Base-by-base conservation (phyloP, 805 yeast genomes). In the Candida vartiovaarae region DNA sequence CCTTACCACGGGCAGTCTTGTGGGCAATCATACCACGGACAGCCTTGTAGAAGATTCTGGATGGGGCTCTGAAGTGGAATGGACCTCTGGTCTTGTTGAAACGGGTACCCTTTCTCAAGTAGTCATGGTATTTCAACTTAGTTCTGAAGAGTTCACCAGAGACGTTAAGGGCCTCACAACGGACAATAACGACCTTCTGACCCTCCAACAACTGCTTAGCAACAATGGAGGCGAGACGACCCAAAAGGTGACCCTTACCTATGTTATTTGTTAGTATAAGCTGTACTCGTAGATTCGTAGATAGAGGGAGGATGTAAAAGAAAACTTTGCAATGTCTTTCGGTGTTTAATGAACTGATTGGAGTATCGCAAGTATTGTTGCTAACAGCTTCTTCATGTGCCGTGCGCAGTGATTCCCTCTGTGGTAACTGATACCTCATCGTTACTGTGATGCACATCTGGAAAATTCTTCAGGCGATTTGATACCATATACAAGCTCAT, bases 1-100 rank as follows among this genome's bases (percentile, higher is more conserved):
- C 98, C 80, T 87, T 85, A 76, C 99, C 99, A 78, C 98, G 93
- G 64, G 98, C 93, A 62, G 99, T 93, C 89, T 93, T 93, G 90
- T 93, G 98, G 71, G 96, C 78, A 67, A 93, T 78, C 99, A 93
- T 93, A 78, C 99, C 99, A 72, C 96, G 86, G 72, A 93, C 75
- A 68, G 99, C 97, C 85, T 93, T 93, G 95, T 90, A 90, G 77
- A 93, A 89, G 76, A 93, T 91, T 79, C 98, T 89, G 56, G 98
- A 90, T 74, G 99, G 99, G 56, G 99, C 99, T 78, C 98, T 93
- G 96, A 93, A 93, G 75, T 93, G 99, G 97, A 91, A 93, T 68
- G 98, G 98, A 80, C 99, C 99, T 74, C 89, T 84, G 67, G 80
- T 84, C 80, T 89, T 89, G 95, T 93, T 93, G 90, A 74, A 93